phyloP scores from a whole-genome alignment of 2,329 filamentous ascomycete species.

The Proliferodiscus dingleyae region DNA sequence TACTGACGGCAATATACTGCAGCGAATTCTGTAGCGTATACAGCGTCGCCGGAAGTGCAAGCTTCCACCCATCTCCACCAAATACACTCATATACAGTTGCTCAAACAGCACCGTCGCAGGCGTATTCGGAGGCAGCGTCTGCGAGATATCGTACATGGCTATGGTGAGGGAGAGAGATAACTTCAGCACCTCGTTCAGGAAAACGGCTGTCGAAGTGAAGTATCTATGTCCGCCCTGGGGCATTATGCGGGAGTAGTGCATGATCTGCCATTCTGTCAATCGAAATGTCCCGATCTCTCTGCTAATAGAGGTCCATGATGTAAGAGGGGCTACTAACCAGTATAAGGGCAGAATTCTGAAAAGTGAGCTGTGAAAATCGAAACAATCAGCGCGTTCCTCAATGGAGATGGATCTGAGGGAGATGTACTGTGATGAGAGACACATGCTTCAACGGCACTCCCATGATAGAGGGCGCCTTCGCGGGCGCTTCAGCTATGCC shows the following conservation, averaged over 20 bases:
- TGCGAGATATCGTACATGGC: slow-evolving; percentile 82
- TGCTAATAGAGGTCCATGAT: slow-evolving; percentile 3
- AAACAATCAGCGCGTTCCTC: slow-evolving; percentile 23
- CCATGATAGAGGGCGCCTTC: slow-evolving; percentile 34
- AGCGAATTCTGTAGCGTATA: slow-evolving; percentile 93
- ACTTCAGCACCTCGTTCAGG: slow-evolving; percentile 86
- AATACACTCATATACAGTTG: slow-evolving; percentile 79
- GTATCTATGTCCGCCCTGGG: slow-evolving; percentile 80
- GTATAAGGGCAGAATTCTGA: slow-evolving; percentile 73
- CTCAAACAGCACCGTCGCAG: slow-evolving; percentile 73
- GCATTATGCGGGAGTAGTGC: slow-evolving; percentile 94
- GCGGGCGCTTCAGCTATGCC: slow-evolving; percentile 20
- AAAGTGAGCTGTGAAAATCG: slow-evolving; percentile 64
- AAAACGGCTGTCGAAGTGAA: slow-evolving; percentile 92
- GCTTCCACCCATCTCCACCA: slow-evolving; percentile 87
- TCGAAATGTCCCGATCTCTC: slow-evolving; percentile 1
- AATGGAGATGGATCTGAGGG: slow-evolving; percentile 18
- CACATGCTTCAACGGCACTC: slow-evolving; percentile 63
- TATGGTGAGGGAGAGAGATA: slow-evolving; percentile 79
- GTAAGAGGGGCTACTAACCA: slow-evolving; percentile 44
- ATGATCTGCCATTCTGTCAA: slow-evolving; percentile 57
- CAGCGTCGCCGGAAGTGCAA: slow-evolving; percentile 80
- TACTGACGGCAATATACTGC: slow-evolving; percentile 87
- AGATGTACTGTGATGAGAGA: slow-evolving; percentile 58
- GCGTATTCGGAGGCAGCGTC: slow-evolving; percentile 71